These are phyloP conservation scores for Aphanocladium album DNA, from an alignment of 2,329 filamentous ascomycete genomes.

Conservation along the genomic window DNA sequence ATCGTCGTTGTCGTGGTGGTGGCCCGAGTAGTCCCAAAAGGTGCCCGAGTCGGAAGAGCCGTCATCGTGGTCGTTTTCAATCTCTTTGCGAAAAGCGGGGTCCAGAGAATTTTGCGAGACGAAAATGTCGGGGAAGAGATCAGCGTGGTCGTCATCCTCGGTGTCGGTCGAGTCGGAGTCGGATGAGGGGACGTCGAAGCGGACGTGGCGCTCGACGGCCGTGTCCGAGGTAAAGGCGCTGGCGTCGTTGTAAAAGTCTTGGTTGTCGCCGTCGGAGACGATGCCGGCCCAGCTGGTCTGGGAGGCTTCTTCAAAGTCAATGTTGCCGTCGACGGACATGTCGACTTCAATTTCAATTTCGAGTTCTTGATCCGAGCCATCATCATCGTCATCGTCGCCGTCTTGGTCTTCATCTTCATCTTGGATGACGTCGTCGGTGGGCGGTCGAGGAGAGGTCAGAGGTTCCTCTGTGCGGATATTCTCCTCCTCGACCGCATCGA, in stretches of 20 bases:
- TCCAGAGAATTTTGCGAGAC: conserved; percentile 69
- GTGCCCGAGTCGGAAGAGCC: conserved; percentile 54
- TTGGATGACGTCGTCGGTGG: conserved; percentile 28
- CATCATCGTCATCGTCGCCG: conserved; percentile 34
- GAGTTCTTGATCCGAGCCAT: conserved; percentile 20
- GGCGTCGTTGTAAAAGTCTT: conserved; percentile 37
- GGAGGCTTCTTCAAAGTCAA: conserved; percentile 34
- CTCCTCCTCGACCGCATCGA: conserved; percentile 72
- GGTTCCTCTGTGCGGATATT: conserved; percentile 54
- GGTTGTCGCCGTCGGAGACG: conserved; percentile 42
- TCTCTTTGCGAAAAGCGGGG: conserved; percentile 65
- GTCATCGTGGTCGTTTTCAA: conserved; percentile 61
- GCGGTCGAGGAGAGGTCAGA: conserved; percentile 48
- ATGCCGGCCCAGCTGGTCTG: conserved; percentile 53
- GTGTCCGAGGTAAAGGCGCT: conserved; percentile 38
- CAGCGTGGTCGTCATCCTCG: conserved; percentile 56
- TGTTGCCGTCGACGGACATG: conserved; percentile 26
- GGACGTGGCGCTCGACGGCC: conserved; percentile 58
- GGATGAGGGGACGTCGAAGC: conserved; percentile 64
- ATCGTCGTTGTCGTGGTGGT: conserved; percentile 26
- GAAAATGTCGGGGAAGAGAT: conserved; percentile 74
- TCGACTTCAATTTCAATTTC: conserved; percentile 4
- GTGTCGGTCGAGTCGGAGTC: conserved; percentile 63
- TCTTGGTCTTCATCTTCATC: conserved; percentile 36
- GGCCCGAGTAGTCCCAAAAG: conserved; percentile 59